Base-by-base conservation (phyloP, 257 asterid genomes). In the Ocimum tenuiflorum region DNA sequence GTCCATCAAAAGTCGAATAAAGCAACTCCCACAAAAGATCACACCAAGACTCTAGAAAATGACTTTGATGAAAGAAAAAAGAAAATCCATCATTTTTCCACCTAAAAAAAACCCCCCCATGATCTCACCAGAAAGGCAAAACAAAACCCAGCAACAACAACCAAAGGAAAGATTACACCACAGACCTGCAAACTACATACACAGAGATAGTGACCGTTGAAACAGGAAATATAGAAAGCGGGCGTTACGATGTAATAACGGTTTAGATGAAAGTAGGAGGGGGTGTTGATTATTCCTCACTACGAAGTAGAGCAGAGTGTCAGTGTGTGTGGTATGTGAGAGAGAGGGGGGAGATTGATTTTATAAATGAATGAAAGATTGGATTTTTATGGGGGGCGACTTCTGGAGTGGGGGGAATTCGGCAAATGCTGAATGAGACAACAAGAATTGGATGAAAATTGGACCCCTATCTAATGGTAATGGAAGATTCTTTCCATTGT, bases 1-100 rank as follows among this genome's bases (percentile, higher is more conserved):
- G 0, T 51, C 47, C 54, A 43, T 8, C 49, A 75, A 74, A 72
- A 58, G 68, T 23, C n/a, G 71, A 52, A 71, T 52, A 71, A 75
- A 75, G 78, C 63, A 45, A 48, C 64, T 51, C 41, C 60, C 62
- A 20, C 42, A 57, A 72, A 71, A 78, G 65, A 75, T 63, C 52
- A 45, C 61, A 12, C 49, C 60, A 14, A 68, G 66, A 65, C 62
- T 60, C 73, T 31, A 68, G 22, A 68, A 69, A 41, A 65, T n/a
- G 33, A 8, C 12, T 22, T 24, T 38, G 17, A 8, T 14, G 4
- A 20, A 11, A 52, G 12, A 19, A 12, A 19, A 6, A 0, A 11
- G 31, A 23, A 60, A 55, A 53, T 47, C 42, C 70, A 66, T 41
- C 33, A 3, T 41, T 51, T 31, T 61, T 39, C 18, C 19, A 56